phyloP scores from a whole-genome alignment of 371 early-diverging fungal species.

The Umbelopsis sp. region DNA sequence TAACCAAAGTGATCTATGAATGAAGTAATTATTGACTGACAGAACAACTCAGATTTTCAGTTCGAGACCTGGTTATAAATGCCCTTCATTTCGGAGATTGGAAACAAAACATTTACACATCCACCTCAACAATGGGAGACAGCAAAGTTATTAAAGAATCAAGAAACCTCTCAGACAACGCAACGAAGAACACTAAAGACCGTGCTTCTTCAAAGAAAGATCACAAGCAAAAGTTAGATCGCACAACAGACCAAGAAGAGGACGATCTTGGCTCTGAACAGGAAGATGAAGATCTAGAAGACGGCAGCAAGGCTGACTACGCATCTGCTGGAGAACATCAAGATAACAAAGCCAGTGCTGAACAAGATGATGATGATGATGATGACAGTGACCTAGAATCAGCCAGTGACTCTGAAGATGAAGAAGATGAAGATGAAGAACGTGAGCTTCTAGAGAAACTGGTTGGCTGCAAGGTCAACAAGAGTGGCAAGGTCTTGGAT shows the following conservation, averaged over 20 bases:
- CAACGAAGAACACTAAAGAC: neutral
- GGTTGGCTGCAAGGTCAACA: slow-evolving; percentile 28
- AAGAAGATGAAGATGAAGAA: slow-evolving; percentile 13
- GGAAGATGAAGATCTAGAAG: slow-evolving; percentile 24
- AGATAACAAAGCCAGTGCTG: no score
- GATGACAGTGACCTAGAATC: slow-evolving; percentile 18
- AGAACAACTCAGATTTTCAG: neutral
- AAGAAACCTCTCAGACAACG: neutral
- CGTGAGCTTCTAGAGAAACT: slow-evolving; percentile 22
- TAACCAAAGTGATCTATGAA: slow-evolving; percentile 15
- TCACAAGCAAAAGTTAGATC: slow-evolving; percentile 1
- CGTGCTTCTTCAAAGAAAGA: neutral
- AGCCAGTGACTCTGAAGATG: neutral
- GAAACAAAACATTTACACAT: neutral
- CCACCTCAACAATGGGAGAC: neutral
- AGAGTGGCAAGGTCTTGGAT: slow-evolving; percentile 32
- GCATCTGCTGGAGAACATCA: neutral
- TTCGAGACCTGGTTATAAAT: neutral
- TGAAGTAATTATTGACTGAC: slow-evolving; percentile 2
- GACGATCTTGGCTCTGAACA: slow-evolving; percentile 25
- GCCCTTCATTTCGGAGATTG: neutral
- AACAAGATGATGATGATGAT: neutral
- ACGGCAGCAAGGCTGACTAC: slow-evolving; percentile 15
- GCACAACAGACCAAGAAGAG: slow-evolving; percentile 17
- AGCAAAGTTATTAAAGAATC: slow-evolving; percentile 15